Percentiles rank a stretch among this genome's conserved stretches.
Conservation (phyloP, 345 rosid genomes). For the Sapria himalayana region DNA sequence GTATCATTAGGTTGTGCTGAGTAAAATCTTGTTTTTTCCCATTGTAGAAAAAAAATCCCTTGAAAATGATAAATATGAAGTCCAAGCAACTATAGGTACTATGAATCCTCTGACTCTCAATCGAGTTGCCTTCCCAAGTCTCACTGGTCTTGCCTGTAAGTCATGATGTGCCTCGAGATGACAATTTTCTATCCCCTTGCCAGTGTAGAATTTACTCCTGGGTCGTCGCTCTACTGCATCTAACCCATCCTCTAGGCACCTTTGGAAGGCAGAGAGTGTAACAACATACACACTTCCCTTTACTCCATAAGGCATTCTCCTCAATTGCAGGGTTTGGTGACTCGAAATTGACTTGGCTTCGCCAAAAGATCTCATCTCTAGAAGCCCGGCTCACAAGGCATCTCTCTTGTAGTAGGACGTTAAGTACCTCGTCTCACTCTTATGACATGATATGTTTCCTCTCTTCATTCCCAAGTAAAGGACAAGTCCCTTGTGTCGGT, state of each 20-base stretch:
- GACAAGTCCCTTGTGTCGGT: too few species aligned
- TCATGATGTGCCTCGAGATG: conserved; percentile 2
- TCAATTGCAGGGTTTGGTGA: conserved; percentile 7
- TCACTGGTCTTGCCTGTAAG: conserved; percentile 8
- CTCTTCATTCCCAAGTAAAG: conserved; percentile 3
- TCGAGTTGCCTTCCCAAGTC: conserved; percentile 10
- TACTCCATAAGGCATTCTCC: conserved; percentile 7
- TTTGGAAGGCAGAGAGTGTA: conserved; percentile 3
- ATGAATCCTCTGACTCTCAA: conserved; percentile 11
- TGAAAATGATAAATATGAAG: too few species aligned
- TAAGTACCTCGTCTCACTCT: conserved; percentile 1
- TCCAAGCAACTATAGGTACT: too few species aligned
- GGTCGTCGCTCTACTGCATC: conserved; percentile 6
- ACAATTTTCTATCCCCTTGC: too few species aligned
- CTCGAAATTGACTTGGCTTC: conserved; percentile 5
- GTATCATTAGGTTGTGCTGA: too few species aligned
- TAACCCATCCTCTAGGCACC: conserved; percentile 5
- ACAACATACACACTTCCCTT: conserved; percentile 5
- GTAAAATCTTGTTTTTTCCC: too few species aligned
- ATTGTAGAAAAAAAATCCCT: too few species aligned
- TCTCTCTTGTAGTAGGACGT: conserved; percentile 2
- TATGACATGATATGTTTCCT: conserved; percentile 5
- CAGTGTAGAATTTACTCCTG: conserved; percentile 3
- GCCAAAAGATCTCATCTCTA: conserved; percentile 10
- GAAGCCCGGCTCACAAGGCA: conserved; percentile 4